phyloP scores from a whole-genome alignment of 768 basidiomycete species.

The Chlorophyllum brunneum region DNA sequence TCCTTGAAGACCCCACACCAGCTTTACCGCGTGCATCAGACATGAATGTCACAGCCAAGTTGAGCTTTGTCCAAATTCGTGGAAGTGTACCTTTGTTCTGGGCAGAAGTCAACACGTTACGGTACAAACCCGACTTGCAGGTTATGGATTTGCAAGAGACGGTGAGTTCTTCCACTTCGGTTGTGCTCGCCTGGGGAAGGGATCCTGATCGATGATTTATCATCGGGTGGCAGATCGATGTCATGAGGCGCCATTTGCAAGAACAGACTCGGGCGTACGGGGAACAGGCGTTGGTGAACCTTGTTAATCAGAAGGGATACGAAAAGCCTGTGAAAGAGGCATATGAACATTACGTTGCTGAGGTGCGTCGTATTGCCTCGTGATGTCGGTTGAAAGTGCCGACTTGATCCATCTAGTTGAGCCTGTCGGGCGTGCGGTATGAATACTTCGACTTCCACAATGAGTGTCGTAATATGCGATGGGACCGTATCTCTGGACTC shows the following conservation, averaged over 20 bases:
- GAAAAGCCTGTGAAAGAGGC: slow-evolving; percentile 95
- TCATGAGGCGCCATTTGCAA: slow-evolving; percentile 68
- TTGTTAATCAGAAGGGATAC: slow-evolving; percentile 91
- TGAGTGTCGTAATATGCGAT: slow-evolving; percentile 92
- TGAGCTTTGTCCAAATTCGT: slow-evolving; percentile 91
- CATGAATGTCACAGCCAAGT: slow-evolving; percentile 30
- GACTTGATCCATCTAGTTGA: slow-evolving; percentile 42
- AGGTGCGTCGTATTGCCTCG: slow-evolving; percentile 36
- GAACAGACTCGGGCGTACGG: slow-evolving; percentile 76
- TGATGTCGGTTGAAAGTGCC: neutral
- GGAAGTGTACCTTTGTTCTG: slow-evolving; percentile 95
- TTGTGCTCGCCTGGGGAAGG: neutral
- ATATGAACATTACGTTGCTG: slow-evolving; percentile 73
- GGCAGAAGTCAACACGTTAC: slow-evolving; percentile 92
- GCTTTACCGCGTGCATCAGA: slow-evolving; percentile 2
- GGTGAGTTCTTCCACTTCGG: slow-evolving; percentile 38
- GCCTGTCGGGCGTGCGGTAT: slow-evolving; percentile 72
- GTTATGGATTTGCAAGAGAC: slow-evolving; percentile 91
- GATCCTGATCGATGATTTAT: neutral
- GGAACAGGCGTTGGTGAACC: slow-evolving; percentile 75
- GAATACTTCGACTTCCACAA: slow-evolving; percentile 97
- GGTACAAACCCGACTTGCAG: slow-evolving; percentile 95
- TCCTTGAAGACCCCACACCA: slow-evolving; percentile 56
- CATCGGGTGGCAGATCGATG: slow-evolving; percentile 48
- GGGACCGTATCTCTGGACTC: slow-evolving; percentile 85